Conservation (phyloP, 805 yeast genomes). For the Saccharomycopsis microspora region DNA sequence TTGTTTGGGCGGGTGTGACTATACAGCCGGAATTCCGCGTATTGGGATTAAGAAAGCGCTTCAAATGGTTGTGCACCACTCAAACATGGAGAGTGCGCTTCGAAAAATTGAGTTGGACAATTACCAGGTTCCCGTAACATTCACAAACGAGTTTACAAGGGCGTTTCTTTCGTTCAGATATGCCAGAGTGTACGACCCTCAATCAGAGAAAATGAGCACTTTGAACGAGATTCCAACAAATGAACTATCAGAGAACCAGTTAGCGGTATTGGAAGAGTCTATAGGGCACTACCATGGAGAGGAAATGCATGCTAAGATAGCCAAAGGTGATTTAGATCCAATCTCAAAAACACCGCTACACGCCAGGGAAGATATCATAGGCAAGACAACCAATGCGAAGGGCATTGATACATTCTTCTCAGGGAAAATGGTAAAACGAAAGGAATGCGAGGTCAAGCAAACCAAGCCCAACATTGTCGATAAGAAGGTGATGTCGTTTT, state of each 20-base stretch:
- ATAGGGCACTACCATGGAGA: slow-evolving; percentile 26
- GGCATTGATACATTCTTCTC: too few species aligned
- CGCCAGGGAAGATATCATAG: slow-evolving; percentile 30
- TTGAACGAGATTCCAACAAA: slow-evolving; percentile 41
- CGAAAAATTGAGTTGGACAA: slow-evolving; percentile 52
- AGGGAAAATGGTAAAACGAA: too few species aligned
- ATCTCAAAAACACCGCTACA: slow-evolving; percentile 34
- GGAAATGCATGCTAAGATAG: slow-evolving; percentile 41
- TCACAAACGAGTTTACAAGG: slow-evolving; percentile 44
- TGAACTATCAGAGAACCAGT: slow-evolving; percentile 18
- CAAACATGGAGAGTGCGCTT: slow-evolving; percentile 43
- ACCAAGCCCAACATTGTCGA: too few species aligned
- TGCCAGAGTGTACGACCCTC: slow-evolving; percentile 80
- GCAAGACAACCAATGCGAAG: not conserved
- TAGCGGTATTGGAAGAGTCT: slow-evolving; percentile 22
- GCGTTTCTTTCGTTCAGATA: slow-evolving; percentile 76
- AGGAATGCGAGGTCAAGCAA: too few species aligned
- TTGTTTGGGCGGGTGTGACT: slow-evolving; percentile 92
- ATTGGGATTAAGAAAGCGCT: slow-evolving; percentile 77
- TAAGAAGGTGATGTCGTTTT: too few species aligned
- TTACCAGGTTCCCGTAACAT: slow-evolving; percentile 39
- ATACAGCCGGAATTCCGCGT: slow-evolving; percentile 74
- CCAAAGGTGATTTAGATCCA: slow-evolving; percentile 62
- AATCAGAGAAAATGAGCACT: slow-evolving; percentile 34
- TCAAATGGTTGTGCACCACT: slow-evolving; percentile 38